phyloP scores from a whole-genome alignment of 2,329 filamentous ascomycete genomes.

The Alternaria gaisen region DNA sequence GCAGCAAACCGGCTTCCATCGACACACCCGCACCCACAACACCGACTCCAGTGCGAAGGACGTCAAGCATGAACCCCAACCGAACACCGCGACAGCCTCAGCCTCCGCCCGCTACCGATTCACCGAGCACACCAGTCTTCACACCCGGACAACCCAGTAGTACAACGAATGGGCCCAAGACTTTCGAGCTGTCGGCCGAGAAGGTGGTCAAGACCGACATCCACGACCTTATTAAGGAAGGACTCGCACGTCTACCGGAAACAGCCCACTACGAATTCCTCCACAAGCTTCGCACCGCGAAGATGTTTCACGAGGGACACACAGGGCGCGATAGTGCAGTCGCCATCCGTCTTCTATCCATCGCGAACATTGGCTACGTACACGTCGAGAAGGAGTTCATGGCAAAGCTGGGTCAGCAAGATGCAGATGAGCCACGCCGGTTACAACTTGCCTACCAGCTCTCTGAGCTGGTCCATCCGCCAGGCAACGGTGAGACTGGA shows the following conservation, averaged over 20 bases:
- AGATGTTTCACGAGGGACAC: constrained; percentile 73
- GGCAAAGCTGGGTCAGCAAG: constrained; percentile 84
- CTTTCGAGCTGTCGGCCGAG: constrained; percentile 68
- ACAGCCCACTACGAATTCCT: constrained; percentile 84
- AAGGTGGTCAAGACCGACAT: constrained; percentile 54
- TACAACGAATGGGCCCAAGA: constrained; percentile 46
- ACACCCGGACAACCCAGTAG: constrained; percentile 45
- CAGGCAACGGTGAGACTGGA: constrained; percentile 70
- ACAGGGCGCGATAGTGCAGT: constrained; percentile 78
- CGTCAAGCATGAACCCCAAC: constrained; percentile 59
- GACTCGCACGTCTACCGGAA: constrained; percentile 70
- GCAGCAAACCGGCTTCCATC: constrained; percentile 26
- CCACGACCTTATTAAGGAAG: constrained; percentile 54
- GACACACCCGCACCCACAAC: constrained; percentile 70
- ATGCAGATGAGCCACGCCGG: constrained; percentile 86
- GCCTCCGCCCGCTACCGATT: constrained; percentile 54
- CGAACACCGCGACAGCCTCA: constrained; percentile 63
- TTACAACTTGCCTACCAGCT: constrained; percentile 93
- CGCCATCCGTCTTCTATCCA: constrained; percentile 81
- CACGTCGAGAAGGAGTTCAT: constrained; percentile 83
- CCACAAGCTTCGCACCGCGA: constrained; percentile 82
- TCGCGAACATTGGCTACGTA: constrained; percentile 91
- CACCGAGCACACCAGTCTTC: constrained; percentile 58
- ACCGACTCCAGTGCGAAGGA: constrained; percentile 78
- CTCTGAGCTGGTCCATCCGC: constrained; percentile 87